Percentiles rank a stretch among this genome's conserved stretches.
Conservation (phyloP, 345 rosid genomes). For the Eucalyptus victrix region DNA sequence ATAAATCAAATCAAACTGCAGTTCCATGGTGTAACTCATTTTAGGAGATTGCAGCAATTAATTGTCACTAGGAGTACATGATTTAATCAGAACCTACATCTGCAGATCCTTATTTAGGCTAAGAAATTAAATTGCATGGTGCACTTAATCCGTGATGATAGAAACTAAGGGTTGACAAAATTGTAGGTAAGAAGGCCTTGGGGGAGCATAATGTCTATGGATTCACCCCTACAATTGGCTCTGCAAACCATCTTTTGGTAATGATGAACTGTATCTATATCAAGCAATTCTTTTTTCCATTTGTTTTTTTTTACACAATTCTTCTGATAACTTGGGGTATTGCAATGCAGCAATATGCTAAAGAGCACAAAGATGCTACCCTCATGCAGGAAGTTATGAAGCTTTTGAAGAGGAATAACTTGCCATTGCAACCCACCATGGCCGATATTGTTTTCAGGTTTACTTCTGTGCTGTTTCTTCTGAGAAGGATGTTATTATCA, state of each 20-base stretch:
- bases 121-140: neutral
- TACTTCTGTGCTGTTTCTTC: neutral
- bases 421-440: slow-evolving; percentile 61
- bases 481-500: neutral
- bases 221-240: slow-evolving; percentile 55
- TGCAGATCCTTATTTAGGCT: neutral
- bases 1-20: neutral
- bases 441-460: slow-evolving; percentile 76
- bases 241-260: slow-evolving; percentile 79
- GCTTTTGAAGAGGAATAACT: slow-evolving; percentile 45
- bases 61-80: neutral
- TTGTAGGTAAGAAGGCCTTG: slow-evolving; percentile 60
- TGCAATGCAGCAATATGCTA: slow-evolving; percentile 49
- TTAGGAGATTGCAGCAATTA: neutral
- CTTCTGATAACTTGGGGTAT: neutral
- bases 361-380: slow-evolving; percentile 34
- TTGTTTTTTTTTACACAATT: neutral
- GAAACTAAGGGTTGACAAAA: neutral
- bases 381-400: slow-evolving; percentile 62
- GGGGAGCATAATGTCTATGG: slow-evolving; percentile 72
- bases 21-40: neutral
- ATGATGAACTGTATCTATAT: neutral
- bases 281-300: neutral
- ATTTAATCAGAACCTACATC: neutral
- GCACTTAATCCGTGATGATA: neutral